These are phyloP conservation scores for Blastobotrys robertii DNA, from an alignment of 805 yeast species.

Conservation along the genomic window DNA sequence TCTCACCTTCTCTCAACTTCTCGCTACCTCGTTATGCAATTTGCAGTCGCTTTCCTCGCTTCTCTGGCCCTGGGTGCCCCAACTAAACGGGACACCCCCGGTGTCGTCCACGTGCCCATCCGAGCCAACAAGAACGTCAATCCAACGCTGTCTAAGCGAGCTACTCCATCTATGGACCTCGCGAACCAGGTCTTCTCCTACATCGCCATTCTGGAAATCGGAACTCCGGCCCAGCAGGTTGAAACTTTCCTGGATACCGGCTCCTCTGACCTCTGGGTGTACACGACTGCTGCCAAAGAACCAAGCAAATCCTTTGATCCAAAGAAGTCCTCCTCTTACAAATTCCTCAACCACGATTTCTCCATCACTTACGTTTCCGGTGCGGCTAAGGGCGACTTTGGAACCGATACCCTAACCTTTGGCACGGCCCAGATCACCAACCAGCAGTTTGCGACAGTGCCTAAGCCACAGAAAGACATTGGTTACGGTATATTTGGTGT, in stretches of 20 bases:
- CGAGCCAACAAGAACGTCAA: not conserved
- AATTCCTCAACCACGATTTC: conserved; percentile 14
- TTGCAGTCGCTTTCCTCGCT: too few species aligned
- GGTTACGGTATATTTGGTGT: conserved; percentile 20
- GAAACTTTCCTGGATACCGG: conserved; percentile 58
- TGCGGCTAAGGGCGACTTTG: conserved; percentile 45
- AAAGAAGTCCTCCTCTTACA: conserved; percentile 21
- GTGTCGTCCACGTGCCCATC: not conserved
- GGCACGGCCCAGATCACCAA: conserved; percentile 41
- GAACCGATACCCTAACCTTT: conserved; percentile 48
- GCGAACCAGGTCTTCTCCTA: conserved; percentile 5
- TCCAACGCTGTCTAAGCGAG: not conserved
- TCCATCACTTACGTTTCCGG: conserved; percentile 24
- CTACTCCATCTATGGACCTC: not conserved
- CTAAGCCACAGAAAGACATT: not conserved
- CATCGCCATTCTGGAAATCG: conserved; percentile 30
- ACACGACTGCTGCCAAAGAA: conserved; percentile 16
- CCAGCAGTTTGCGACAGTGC: conserved; percentile 13
- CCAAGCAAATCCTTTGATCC: conserved; percentile 17
- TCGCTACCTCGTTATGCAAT: too few species aligned
- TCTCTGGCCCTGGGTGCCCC: too few species aligned
- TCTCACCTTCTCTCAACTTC: too few species aligned
- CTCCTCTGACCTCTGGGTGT: conserved; percentile 59
- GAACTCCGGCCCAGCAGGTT: conserved; percentile 47
- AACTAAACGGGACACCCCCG: not conserved